Evolutionary conservation across 805 yeast genomes (phyloP).

Genomic region (Cyberlindnera americana): DNA sequence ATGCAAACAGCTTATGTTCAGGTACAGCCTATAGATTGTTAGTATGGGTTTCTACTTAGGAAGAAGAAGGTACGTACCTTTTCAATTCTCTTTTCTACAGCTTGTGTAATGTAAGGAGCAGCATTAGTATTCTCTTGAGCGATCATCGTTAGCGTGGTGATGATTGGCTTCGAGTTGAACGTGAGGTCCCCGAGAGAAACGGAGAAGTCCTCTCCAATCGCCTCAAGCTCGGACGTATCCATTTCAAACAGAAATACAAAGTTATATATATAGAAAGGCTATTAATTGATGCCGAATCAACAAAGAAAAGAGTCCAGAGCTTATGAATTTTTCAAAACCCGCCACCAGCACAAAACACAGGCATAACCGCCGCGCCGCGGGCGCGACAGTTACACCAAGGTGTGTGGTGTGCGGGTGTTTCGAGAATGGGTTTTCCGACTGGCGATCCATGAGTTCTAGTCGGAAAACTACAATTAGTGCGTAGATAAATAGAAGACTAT

Average conservation of each 20-base stretch:
- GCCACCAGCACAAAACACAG: too few species aligned
- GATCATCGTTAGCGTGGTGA: slow-evolving; percentile 74
- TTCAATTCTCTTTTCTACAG: slow-evolving; percentile 69
- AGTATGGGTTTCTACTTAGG: slow-evolving; percentile 10
- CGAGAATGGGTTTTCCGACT: too few species aligned
- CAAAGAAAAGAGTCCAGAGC: too few species aligned
- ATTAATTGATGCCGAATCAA: not conserved
- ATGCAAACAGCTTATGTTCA: slow-evolving; percentile 74
- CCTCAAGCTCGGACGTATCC: slow-evolving; percentile 18
- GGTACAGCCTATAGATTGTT: slow-evolving; percentile 59
- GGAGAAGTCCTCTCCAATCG: slow-evolving; percentile 55
- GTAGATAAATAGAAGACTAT: too few species aligned
- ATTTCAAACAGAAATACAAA: too few species aligned
- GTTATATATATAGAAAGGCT: not conserved
- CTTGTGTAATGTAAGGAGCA: slow-evolving; percentile 74
- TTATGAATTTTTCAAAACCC: not conserved
- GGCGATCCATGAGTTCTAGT: too few species aligned
- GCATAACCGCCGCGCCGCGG: not conserved
- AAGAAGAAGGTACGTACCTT: slow-evolving; percentile 34
- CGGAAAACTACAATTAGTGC: not conserved
- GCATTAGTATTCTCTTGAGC: slow-evolving; percentile 81
- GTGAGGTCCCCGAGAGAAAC: slow-evolving; percentile 73
- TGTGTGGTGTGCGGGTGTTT: too few species aligned
- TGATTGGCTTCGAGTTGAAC: slow-evolving; percentile 86
- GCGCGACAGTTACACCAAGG: not conserved